Evolutionary conservation across 2,329 filamentous ascomycete species (phyloP).

Genomic region (Beauveria asiatica): DNA sequence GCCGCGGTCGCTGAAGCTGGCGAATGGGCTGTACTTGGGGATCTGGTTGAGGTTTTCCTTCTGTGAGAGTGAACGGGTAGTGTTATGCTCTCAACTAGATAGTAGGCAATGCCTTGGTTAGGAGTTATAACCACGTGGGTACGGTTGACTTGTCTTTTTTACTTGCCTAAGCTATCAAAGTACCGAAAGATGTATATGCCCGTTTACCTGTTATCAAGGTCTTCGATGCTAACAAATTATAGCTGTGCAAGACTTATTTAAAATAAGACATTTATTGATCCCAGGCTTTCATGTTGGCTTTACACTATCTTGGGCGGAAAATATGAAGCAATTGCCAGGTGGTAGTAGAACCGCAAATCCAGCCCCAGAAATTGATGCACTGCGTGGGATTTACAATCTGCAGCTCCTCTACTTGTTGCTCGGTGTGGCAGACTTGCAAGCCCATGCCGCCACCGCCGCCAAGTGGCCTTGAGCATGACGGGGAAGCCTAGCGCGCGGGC

Average conservation of each 20-base stretch:
- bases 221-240: no score
- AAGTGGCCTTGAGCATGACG: slow-evolving; percentile 31
- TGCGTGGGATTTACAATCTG: no score
- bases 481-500: not conserved
- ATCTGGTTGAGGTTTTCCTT: not conserved
- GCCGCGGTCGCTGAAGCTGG: not conserved
- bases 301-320: no score
- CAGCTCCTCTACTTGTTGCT: not conserved
- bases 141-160: not conserved
- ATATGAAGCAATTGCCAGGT: no score
- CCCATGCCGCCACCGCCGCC: slow-evolving; percentile 34
- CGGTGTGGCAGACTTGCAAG: not conserved
- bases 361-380: no score
- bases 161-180: not conserved
- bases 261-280: no score
- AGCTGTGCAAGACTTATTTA: no score
- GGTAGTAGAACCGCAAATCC: no score
- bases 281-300: no score
- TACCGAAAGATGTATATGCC: no score
- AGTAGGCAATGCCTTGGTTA: not conserved
- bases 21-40: not conserved
- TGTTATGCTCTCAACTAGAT: not conserved
- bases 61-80: not conserved
- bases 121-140: not conserved
- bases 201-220: no score